A percentile compares a stretch with the other conserved stretches of the same genome.
Conservation (phyloP, 2,329 filamentous ascomycete genomes). For the Paecilomyces variotii region DNA sequence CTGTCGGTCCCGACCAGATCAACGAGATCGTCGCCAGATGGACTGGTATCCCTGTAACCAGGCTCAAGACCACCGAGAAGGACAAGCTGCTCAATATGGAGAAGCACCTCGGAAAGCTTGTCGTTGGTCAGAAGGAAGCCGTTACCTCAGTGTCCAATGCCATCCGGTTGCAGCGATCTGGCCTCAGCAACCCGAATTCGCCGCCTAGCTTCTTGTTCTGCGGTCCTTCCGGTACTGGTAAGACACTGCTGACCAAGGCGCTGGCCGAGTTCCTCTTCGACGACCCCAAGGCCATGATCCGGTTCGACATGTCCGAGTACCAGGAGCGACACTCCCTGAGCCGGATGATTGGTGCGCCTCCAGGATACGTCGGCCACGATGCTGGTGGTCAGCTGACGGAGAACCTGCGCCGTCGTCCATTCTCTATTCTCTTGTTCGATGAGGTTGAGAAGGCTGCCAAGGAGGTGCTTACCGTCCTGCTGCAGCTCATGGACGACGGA, state of each 20-base stretch:
- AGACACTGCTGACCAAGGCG: slow-evolving; percentile 93
- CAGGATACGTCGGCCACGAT: slow-evolving; percentile 95
- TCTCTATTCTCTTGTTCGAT: slow-evolving; percentile 96
- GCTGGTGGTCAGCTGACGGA: slow-evolving; percentile 94
- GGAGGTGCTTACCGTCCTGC: slow-evolving; percentile 88
- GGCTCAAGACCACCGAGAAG: slow-evolving; percentile 90
- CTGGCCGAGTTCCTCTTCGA: slow-evolving; percentile 97
- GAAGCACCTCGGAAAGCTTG: slow-evolving; percentile 69
- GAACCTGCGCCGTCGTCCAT: slow-evolving; percentile 83
- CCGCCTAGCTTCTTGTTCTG: slow-evolving; percentile 98
- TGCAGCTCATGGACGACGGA: slow-evolving; percentile 99
- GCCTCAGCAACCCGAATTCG: slow-evolving; percentile 90
- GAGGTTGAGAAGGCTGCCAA: slow-evolving; percentile 99
- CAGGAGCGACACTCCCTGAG: slow-evolving; percentile 93
- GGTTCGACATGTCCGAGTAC: slow-evolving; percentile 99
- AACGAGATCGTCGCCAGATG: slow-evolving; percentile 96
- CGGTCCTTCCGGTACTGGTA: slow-evolving; percentile 95
- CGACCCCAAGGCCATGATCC: slow-evolving; percentile 93
- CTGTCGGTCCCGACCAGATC: slow-evolving; percentile 95
- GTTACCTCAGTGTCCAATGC: slow-evolving; percentile 90
- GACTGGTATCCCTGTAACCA: slow-evolving; percentile 96
- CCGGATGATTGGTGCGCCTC: slow-evolving; percentile 95
- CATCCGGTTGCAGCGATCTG: slow-evolving; percentile 89
- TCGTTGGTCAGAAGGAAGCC: slow-evolving; percentile 90
- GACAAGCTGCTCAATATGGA: slow-evolving; percentile 99